phyloP scores from a whole-genome alignment of 2,329 filamentous ascomycete genomes.

The Aspergillus tubingensis region DNA sequence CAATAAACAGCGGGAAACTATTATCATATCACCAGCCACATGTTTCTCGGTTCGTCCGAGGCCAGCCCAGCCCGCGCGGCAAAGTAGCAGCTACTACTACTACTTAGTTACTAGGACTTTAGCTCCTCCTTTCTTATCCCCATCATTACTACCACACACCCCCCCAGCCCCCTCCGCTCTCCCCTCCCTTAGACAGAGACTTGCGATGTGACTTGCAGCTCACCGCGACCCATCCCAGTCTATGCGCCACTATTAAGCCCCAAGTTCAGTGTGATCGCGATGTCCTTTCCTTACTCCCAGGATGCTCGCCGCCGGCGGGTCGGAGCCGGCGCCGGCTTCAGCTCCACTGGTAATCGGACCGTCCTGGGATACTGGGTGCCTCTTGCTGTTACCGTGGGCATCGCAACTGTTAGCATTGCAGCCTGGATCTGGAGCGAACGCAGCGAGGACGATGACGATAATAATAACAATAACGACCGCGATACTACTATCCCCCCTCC shows the following conservation, averaged over 20 bases:
- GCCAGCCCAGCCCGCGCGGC: slow-evolving; percentile 27
- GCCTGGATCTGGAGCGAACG: slow-evolving; percentile 95
- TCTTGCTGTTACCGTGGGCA: slow-evolving; percentile 79
- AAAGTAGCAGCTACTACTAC: neutral
- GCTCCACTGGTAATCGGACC: slow-evolving; percentile 44
- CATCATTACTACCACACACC: slow-evolving; percentile 3
- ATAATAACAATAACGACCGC: slow-evolving; percentile 59
- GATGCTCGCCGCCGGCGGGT: slow-evolving; percentile 42
- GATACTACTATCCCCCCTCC: slow-evolving; percentile 54
- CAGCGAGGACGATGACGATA: slow-evolving; percentile 68
- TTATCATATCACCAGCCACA: slow-evolving; percentile 42
- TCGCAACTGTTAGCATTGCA: slow-evolving; percentile 81
- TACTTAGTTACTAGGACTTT: too few relatives aligned
- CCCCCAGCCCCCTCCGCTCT: slow-evolving; percentile 13
- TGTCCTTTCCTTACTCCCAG: slow-evolving; percentile 42
- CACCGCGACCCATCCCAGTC: slow-evolving; percentile 26
- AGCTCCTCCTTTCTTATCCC: slow-evolving; percentile 22
- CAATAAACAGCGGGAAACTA: slow-evolving; percentile 16
- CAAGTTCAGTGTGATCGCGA: slow-evolving; percentile 31
- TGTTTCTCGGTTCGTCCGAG: slow-evolving; percentile 42
- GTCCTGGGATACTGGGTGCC: slow-evolving; percentile 78
- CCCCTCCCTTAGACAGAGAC: slow-evolving; percentile 18
- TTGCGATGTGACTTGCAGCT: slow-evolving; percentile 37
- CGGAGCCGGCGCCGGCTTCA: slow-evolving; percentile 44
- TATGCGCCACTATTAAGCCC: slow-evolving; percentile 32